Evolutionary conservation across 768 basidiomycete genomes (phyloP).

Genomic region (Mycena amicta): DNA sequence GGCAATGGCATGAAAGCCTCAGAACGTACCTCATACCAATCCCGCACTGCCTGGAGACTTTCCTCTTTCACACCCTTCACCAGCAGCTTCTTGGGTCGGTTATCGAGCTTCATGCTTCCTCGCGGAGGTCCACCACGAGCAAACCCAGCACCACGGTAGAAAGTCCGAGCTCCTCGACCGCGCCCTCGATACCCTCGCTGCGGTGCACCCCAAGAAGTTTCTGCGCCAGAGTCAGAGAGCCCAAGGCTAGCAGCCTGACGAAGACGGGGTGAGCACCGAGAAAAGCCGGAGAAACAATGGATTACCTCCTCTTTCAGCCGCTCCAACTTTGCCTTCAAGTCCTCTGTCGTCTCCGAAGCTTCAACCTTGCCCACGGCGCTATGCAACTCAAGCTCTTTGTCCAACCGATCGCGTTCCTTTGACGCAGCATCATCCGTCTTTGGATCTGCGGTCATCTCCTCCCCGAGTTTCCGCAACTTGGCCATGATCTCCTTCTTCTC

Average conservation of each 20-base stretch:
- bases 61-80: conserved; percentile 65
- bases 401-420: conserved; percentile 67
- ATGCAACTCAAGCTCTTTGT: conserved; percentile 82
- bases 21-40: conserved; percentile 78
- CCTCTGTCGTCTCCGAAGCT: conserved; percentile 60
- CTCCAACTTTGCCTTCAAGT: conserved; percentile 72
- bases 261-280: too few relatives aligned
- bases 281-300: conserved; percentile 23
- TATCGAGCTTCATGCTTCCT: conserved; percentile 86
- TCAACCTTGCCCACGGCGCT: conserved; percentile 45
- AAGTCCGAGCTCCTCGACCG: conserved; percentile 60
- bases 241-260: conserved; percentile 75
- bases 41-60: conserved; percentile 60
- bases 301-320: conserved; percentile 77
- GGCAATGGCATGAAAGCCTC: too few relatives aligned
- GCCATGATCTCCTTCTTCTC: conserved; percentile 83
- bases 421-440: conserved; percentile 48
- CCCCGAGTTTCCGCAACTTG: conserved; percentile 71
- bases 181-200: conserved; percentile 74
- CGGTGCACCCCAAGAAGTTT: conserved; percentile 40
- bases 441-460: conserved; percentile 67
- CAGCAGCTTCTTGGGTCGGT: conserved; percentile 79
- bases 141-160: conserved; percentile 56
- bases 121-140: conserved; percentile 69
- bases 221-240: conserved; percentile 53